phyloP scores from a whole-genome alignment of 495 filamentous ascomycete species.

The Penicillium simplicissimum region DNA sequence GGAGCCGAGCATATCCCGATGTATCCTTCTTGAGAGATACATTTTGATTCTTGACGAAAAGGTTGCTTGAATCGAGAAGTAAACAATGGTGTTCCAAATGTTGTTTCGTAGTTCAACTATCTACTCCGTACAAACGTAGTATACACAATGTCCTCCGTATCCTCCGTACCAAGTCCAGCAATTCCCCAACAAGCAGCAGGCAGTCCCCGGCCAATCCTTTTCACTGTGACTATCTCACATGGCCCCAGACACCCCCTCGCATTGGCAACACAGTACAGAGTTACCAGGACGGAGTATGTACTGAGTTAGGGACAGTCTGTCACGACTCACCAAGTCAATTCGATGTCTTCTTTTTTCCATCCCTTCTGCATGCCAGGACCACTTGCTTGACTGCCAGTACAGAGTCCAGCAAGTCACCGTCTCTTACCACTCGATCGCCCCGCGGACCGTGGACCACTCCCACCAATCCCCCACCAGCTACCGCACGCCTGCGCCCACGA shows the following conservation, averaged over 20 bases:
- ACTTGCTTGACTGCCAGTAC: no score
- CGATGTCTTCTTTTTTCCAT: neutral
- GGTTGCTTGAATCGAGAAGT: no score
- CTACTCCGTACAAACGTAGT: neutral
- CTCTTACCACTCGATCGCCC: slow-evolving; percentile 16
- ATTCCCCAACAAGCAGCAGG: neutral
- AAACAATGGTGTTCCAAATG: no score
- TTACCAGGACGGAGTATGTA: no score
- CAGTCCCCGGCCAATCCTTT: neutral
- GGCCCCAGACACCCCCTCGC: slow-evolving; percentile 17
- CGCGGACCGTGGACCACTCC: slow-evolving; percentile 15
- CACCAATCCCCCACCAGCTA: slow-evolving; percentile 11
- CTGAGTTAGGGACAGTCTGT: no score
- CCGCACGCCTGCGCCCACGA: slow-evolving; percentile 14
- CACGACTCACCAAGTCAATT: neutral
- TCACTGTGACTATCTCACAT: slow-evolving; percentile 5
- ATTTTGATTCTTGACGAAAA: no score
- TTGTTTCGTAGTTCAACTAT: no score
- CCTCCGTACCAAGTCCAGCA: no score
- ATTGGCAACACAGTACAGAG: neutral
- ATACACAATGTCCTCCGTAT: neutral
- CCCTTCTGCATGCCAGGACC: neutral
- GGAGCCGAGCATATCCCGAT: slow-evolving; percentile 1
- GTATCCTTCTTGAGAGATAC: no score
- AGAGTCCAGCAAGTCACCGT: no score